Percentiles rank a stretch among this genome's conserved stretches.
Evolutionary conservation across 1,139 yeast species (phyloP).

Genomic region (Casaregolazyma suthepensis): DNA sequence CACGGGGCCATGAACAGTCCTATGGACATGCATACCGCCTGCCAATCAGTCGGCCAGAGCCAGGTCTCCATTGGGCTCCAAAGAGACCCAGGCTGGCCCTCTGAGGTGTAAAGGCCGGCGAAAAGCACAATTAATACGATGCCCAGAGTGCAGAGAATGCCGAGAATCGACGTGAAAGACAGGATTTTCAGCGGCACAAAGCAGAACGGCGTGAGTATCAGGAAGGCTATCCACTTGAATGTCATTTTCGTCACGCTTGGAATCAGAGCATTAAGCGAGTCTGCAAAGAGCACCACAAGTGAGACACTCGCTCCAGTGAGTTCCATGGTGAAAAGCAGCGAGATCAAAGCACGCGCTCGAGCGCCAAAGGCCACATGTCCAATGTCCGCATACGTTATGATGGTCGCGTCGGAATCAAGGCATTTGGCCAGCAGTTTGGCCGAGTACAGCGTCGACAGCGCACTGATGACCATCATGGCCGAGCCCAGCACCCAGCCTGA

Average conservation of each 20-base stretch:
- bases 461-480: slow-evolving; percentile 47
- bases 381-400: slow-evolving; percentile 84
- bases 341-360: slow-evolving; percentile 56
- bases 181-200: slow-evolving; percentile 68
- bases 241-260: slow-evolving; percentile 43
- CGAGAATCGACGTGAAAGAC: slow-evolving; percentile 66
- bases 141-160: slow-evolving; percentile 64
- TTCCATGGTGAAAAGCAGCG: slow-evolving; percentile 68
- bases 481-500: slow-evolving; percentile 79
- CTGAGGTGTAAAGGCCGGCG: slow-evolving; percentile 54
- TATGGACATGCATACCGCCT: slow-evolving; percentile 51
- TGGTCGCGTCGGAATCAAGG: slow-evolving; percentile 66
- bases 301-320: slow-evolving; percentile 74
- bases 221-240: slow-evolving; percentile 55
- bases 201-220: slow-evolving; percentile 55
- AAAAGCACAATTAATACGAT: slow-evolving; percentile 52
- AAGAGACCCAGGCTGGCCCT: slow-evolving; percentile 59
- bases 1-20: slow-evolving; percentile 83
- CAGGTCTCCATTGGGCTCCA: slow-evolving; percentile 42
- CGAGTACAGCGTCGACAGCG: slow-evolving; percentile 58
- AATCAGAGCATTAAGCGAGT: slow-evolving; percentile 64
- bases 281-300: slow-evolving; percentile 73
- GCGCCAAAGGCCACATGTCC: slow-evolving; percentile 71
- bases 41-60: slow-evolving; percentile 46
- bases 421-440: slow-evolving; percentile 61